Evolutionary conservation across 2,329 filamentous ascomycete species (phyloP).

Genomic region (Epichloe coenophiala): DNA sequence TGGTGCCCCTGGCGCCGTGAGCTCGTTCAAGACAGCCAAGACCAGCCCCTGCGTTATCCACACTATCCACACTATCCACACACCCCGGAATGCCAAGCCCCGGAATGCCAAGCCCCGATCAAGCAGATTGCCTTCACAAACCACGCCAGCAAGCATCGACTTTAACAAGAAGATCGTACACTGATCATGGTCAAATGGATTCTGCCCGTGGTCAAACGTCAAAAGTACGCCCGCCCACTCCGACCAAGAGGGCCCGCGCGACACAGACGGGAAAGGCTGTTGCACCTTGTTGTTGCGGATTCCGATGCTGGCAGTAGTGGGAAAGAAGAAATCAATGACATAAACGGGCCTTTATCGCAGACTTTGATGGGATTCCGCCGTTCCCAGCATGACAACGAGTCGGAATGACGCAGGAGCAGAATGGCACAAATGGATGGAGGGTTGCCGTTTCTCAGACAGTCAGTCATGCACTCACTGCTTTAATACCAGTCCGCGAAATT

Average conservation of each 20-base stretch:
- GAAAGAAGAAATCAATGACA: neutral
- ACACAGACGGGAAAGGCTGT: neutral
- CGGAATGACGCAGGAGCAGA: too few relatives aligned
- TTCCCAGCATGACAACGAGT: neutral
- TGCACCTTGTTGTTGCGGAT: neutral
- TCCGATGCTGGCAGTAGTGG: neutral
- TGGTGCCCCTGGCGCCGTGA: neutral
- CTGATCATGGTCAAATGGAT: constrained; percentile 1
- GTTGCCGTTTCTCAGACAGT: too few relatives aligned
- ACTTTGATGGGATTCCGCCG: neutral
- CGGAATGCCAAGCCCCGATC: neutral
- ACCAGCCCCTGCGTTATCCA: neutral
- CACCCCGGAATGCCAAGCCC: too few relatives aligned
- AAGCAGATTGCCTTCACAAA: neutral
- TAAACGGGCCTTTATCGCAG: neutral
- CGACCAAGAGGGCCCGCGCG: neutral
- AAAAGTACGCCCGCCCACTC: neutral
- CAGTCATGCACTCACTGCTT: too few relatives aligned
- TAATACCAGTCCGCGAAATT: too few relatives aligned
- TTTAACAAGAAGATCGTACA: constrained; percentile 5
- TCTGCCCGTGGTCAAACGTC: constrained; percentile 1
- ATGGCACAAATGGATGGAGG: too few relatives aligned
- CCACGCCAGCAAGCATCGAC: constrained; percentile 3
- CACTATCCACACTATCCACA: neutral
- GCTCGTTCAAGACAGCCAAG: neutral